Evolutionary conservation across 306 rosid species (phyloP), one percentile per base, ranked within the genome.

Genomic region (Hylodesmum podocarpum): DNA sequence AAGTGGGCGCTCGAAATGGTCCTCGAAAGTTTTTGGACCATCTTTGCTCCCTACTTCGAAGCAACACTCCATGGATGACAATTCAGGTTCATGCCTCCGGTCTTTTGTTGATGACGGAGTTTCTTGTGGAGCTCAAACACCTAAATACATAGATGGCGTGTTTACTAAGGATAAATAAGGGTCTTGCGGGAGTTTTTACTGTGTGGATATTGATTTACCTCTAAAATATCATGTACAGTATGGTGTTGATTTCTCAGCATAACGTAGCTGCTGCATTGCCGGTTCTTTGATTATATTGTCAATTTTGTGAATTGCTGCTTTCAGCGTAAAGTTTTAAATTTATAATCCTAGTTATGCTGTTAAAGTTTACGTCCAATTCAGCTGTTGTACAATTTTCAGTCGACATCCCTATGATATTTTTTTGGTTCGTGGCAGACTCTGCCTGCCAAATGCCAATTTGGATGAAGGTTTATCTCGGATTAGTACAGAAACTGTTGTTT

Each of bases 191-290:
- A 73, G 43, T 73, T 59, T 21, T 72, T 68, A 73, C 12, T 80
- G 88, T 75, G 84, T 85, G 88, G 84, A 74, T 85, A 70, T 66
- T 69, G 78, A 69, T 81, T 78, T 68, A 51, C 72, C 41, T 64
- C 66, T 76, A 44, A 76, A 78, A 68, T 75, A 71, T 70, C 72
- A 21, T 85, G 86, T 75, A 82, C 75, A 79, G 80, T 75, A 76
- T 79, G 84, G 74, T 82, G 82, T 82, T 71, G 84, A 74, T 61
- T 33, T 67, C 75, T 68, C 68, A 77, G 83, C 80, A 61, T 49
- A 74, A 74, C 75, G 66, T 53, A 46, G 61, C 63, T 78, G 78
- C 62, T 64, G 28, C 70, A 69, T 43, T 78, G 62, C 66, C 21
- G 79, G 81, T 55, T 67, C 37, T 37, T 37, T 57, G 31, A 71